Conservation (phyloP, 257 asterid genomes). For the Eustoma russellianum region DNA sequence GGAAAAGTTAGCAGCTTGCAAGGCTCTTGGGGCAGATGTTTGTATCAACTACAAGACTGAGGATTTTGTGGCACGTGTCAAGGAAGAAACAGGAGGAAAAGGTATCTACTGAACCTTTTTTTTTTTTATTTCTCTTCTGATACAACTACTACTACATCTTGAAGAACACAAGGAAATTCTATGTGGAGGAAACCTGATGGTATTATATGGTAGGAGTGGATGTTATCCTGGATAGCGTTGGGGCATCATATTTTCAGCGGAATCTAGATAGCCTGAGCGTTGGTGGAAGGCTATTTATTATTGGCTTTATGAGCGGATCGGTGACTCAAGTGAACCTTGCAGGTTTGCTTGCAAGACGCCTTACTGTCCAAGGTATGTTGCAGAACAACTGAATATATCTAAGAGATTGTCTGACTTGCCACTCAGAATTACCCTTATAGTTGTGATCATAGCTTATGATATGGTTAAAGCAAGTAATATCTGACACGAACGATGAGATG, state of each 20-base stretch:
- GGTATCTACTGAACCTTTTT: slow-evolving; percentile 22
- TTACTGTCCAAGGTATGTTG: slow-evolving; percentile 69
- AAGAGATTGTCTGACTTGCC: too few species aligned
- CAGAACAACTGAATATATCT: not conserved
- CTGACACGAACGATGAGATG: too few species aligned
- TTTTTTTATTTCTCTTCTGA: not conserved
- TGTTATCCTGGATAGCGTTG: slow-evolving; percentile 76
- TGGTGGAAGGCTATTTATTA: slow-evolving; percentile 87
- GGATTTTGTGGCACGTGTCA: slow-evolving; percentile 81
- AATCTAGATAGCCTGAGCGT: slow-evolving; percentile 65
- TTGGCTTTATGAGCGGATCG: slow-evolving; percentile 88
- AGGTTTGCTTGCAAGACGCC: slow-evolving; percentile 55
- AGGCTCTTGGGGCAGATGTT: slow-evolving; percentile 89
- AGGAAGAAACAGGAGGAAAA: slow-evolving; percentile 92
- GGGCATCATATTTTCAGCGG: slow-evolving; percentile 63
- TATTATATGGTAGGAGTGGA: slow-evolving; percentile 60
- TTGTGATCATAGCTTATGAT: too few species aligned
- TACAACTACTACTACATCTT: not conserved
- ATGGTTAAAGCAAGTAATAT: too few species aligned
- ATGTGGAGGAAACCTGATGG: slow-evolving; percentile 3
- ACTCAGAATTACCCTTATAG: too few species aligned
- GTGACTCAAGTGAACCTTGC: slow-evolving; percentile 61
- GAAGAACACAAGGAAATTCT: not conserved
- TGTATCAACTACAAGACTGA: slow-evolving; percentile 90
- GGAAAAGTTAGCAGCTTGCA: slow-evolving; percentile 87